Percentiles rank a stretch among this genome's conserved stretches.
Evolutionary conservation across 1,284 basidiomycete species (phyloP).

Genomic region (Microbotryum lychnidis-dioicae): DNA sequence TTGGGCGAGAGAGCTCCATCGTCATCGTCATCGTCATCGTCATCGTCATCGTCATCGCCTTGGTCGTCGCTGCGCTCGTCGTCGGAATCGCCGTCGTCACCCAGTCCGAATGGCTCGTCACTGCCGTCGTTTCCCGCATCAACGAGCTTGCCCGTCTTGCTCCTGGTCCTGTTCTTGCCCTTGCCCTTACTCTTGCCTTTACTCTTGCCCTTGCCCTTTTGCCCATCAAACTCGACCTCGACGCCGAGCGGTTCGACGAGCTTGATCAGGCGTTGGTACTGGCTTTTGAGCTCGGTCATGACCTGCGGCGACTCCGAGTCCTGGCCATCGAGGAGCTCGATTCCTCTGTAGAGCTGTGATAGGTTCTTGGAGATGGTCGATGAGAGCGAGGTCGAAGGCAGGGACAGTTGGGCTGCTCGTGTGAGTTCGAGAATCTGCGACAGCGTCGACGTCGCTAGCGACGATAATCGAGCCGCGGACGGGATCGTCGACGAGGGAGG

Average conservation of each 20-base stretch:
- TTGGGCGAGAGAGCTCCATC: neutral
- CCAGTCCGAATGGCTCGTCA: neutral
- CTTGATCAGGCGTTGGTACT: slow-evolving; percentile 27
- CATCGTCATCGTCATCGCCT: neutral
- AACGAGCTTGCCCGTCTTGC: slow-evolving; percentile 22
- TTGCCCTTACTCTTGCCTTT: slow-evolving; percentile 1
- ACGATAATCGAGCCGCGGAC: slow-evolving; percentile 18
- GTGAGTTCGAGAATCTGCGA: slow-evolving; percentile 29
- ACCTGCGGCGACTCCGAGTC: slow-evolving; percentile 17
- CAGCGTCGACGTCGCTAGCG: slow-evolving; percentile 29
- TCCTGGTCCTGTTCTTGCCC: slow-evolving; percentile 3
- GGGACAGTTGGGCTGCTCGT: slow-evolving; percentile 15
- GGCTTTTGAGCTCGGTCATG: slow-evolving; percentile 21
- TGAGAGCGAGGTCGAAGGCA: slow-evolving; percentile 18
- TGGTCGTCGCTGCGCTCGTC: slow-evolving; percentile 3
- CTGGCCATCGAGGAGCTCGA: slow-evolving; percentile 13
- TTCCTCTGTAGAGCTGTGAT: slow-evolving; percentile 14
- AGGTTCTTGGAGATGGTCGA: slow-evolving; percentile 23
- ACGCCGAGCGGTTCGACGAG: slow-evolving; percentile 30
- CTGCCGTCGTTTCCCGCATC: slow-evolving; percentile 16
- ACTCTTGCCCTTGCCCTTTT: slow-evolving; percentile 3
- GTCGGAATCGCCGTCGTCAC: neutral
- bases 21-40: neutral
- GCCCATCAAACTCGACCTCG: slow-evolving; percentile 4
- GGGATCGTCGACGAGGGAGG: neutral